Evolutionary conservation across 164 flowering plant genomes (phyloP), one percentile per base, ranked within the genome.

Genomic region (Liriodendron chinense): DNA sequence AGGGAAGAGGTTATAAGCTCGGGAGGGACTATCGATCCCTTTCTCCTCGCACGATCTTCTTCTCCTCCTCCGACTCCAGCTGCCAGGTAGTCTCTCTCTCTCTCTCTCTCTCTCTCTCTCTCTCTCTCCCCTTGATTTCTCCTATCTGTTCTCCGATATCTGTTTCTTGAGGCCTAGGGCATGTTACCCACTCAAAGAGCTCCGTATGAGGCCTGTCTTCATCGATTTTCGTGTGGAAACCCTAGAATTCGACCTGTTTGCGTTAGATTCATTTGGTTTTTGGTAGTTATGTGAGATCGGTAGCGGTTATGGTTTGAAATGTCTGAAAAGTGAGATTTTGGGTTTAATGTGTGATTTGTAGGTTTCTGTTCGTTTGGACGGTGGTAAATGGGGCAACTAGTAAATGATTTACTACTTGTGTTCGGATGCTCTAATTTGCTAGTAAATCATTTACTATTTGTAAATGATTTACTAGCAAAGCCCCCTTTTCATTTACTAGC

Each of bases 1-100:
- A 88, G 81, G 74, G 94, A 90, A 20, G 94, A 90, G 70, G 91
- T 79, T n/a, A 82, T 83, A 69, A 88, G 91, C 85, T 87, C 90
- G 3, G 89, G 89, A 0, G 86, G 85, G 16, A 67, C 82, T n/a
- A 63, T 75, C 24, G 89, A 88, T 76, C 86, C 86, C 10, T 69
- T 79, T 26, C 62, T 81, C 56, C 43, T 79, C 56, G 84, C 79
- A 8, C 78, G 83, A 71, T 86, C 89, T 24, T 80, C 86, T 34
- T 82, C 89, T 20, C 86, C 87, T 59, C 84, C 78, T 26, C 78
- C 85, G 2, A 85, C 90, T 72, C 89, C 89, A 23, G 90, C 89
- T 63, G 92, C 89, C 6, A 88, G 92, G 94, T 90, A 76, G n/a
- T n/a, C n/a, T n/a, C n/a, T n/a, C n/a, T n/a, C n/a, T n/a, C n/a